A percentile compares a stretch with the other conserved stretches of the same genome.
Evolutionary conservation across 1,284 basidiomycete species (phyloP).

Genomic region (Marasmius fiardii): DNA sequence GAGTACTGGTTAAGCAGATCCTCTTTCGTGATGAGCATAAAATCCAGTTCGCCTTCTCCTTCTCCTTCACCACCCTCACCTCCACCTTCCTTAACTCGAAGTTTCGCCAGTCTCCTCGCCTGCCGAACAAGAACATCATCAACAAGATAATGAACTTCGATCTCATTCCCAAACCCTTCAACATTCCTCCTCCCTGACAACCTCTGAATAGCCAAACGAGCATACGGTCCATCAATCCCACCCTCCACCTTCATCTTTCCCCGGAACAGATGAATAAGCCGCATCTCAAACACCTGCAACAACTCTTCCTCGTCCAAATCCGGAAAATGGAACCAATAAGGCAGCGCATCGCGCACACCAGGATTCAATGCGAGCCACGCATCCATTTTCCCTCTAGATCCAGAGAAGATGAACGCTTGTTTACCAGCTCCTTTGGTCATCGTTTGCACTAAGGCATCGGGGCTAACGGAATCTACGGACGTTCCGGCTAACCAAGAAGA

Average conservation of each 20-base stretch:
- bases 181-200: slow-evolving; percentile 50
- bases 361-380: slow-evolving; percentile 73
- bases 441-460: slow-evolving; percentile 61
- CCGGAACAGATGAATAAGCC: slow-evolving; percentile 40
- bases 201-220: slow-evolving; percentile 50
- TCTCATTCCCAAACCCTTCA: slow-evolving; percentile 63
- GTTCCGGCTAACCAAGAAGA: slow-evolving; percentile 32
- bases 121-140: slow-evolving; percentile 32
- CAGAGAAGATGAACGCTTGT: slow-evolving; percentile 65
- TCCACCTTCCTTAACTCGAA: slow-evolving; percentile 25
- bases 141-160: slow-evolving; percentile 50
- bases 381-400: slow-evolving; percentile 69
- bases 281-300: slow-evolving; percentile 45
- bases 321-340: slow-evolving; percentile 52
- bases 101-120: slow-evolving; percentile 40
- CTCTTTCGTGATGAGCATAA: slow-evolving; percentile 46
- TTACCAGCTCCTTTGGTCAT: slow-evolving; percentile 67
- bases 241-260: slow-evolving; percentile 54
- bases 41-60: slow-evolving; percentile 36
- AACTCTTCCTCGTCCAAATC: slow-evolving; percentile 60
- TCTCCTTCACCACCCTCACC: slow-evolving; percentile 36
- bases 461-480: not conserved
- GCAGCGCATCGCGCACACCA: slow-evolving; percentile 60
- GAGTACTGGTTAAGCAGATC: slow-evolving; percentile 59
- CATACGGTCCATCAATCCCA: slow-evolving; percentile 51